Evolutionary conservation across 768 basidiomycete genomes (phyloP).

Genomic region (Kwoniella heveanensis): DNA sequence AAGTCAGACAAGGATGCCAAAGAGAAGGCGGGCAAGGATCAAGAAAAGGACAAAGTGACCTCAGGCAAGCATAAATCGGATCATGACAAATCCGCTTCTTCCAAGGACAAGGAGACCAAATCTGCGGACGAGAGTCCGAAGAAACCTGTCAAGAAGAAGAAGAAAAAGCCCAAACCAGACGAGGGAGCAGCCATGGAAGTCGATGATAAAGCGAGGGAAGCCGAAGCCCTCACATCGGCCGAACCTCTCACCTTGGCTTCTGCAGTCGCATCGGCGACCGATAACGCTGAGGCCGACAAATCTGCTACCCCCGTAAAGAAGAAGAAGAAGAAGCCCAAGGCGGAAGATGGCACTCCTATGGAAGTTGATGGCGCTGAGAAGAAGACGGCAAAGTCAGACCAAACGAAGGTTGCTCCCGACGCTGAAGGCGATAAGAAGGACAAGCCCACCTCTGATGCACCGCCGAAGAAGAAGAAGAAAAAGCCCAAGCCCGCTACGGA

Average conservation of each 20-base stretch:
- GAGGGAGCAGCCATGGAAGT: background rate
- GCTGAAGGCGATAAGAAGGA: background rate
- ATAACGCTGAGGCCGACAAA: background rate
- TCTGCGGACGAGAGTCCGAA: background rate
- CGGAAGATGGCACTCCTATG: background rate
- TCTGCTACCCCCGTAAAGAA: background rate
- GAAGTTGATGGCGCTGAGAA: background rate
- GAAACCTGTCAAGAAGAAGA: constrained; percentile 6
- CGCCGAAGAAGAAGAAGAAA: constrained; percentile 4
- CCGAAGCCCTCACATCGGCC: background rate
- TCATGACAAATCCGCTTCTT: background rate
- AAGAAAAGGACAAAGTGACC: background rate
- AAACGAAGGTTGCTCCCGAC: background rate
- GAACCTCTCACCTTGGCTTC: background rate
- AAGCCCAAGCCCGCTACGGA: background rate
- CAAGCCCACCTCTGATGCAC: background rate
- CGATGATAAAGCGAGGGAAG: background rate
- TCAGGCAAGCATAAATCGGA: background rate
- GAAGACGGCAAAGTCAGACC: background rate
- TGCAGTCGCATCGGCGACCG: background rate
- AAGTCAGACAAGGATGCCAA: background rate
- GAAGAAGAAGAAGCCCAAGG: constrained; percentile 1
- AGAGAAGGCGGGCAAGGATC: background rate
- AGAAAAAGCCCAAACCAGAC: constrained; percentile 3
- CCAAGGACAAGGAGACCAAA: constrained; percentile 2